Percentiles rank a stretch among this genome's conserved stretches.
These are phyloP conservation scores for Fusarium torulosum DNA, from an alignment of 2,329 filamentous ascomycete genomes.

Conservation along the genomic window DNA sequence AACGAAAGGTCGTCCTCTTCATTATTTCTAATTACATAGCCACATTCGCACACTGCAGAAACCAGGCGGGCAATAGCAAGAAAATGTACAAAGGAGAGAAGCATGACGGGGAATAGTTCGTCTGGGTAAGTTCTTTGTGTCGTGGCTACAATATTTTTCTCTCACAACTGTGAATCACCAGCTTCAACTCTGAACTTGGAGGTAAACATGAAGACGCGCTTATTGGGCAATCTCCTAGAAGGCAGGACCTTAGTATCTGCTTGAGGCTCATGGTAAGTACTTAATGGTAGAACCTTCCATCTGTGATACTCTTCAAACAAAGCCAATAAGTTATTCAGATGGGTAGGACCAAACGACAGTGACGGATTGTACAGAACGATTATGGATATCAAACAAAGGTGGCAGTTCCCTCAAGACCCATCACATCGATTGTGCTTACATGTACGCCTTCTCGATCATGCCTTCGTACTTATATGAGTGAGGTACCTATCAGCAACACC, in stretches of 20 bases:
- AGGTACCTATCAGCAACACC: neutral
- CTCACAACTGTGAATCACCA: neutral
- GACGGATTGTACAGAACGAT: neutral
- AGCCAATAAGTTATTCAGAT: neutral
- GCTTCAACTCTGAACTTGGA: neutral
- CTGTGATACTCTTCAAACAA: neutral
- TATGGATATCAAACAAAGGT: neutral
- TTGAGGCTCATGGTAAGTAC: neutral
- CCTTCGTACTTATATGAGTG: neutral
- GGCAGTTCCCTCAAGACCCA: too few relatives aligned
- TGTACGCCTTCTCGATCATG: neutral
- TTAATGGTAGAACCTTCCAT: neutral
- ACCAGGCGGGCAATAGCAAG: slow-evolving; percentile 31
- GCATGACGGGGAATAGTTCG: neutral
- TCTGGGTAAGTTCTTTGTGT: neutral
- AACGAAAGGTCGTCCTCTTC: slow-evolving; percentile 59
- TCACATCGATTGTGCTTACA: neutral
- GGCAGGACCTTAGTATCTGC: neutral
- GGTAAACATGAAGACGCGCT: neutral
- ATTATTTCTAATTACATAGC: slow-evolving; percentile 68
- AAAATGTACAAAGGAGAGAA: slow-evolving; percentile 13
- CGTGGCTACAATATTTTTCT: neutral
- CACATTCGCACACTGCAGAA: slow-evolving; percentile 74
- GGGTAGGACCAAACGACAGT: neutral
- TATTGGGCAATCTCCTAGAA: neutral